Base-by-base conservation (phyloP, 164 flowering plant genomes). In the Magnolia kwangsiensis region DNA sequence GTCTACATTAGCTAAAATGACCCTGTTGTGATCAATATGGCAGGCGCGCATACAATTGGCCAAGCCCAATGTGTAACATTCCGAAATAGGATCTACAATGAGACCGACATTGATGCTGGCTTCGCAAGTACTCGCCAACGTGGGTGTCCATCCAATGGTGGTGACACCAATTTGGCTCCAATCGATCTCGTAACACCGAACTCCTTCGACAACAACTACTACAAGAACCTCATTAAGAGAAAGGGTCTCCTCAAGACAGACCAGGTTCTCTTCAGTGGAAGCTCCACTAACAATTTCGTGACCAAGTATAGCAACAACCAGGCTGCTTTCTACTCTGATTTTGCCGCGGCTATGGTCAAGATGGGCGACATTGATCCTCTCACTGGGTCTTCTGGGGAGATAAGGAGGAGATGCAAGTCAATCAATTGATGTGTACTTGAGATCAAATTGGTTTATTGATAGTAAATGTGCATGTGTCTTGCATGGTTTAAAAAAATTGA, bases 11-110 rank as follows among this genome's bases (percentile, higher is more conserved):
- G 45, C 45, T 27, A 37, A 37, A 37, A 37, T 37, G 45, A 37
- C 45, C 7, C 7, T 37, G 45, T 5, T 37, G 45, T 37, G 45
- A 37, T 37, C 45, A 3, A 3, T 37, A 5, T 37, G 45, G 71
- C 74, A 76, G 87, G 89, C 10, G 69, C 88, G 7, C 91, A 89
- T 63, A 85, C 90, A 3, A 55, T 89, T 18, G 91, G 91, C 49
- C 88, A 84, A 78, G 87, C 88, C 13, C 78, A 73, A 24, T 89
- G 91, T 74, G 51, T 72, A 37, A 61, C 76, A 3, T 87, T 89
- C 78, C 76, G 87, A 1, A 71, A 45, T 7, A 78, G 90, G 27
- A 76, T 87, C 4, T 84, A 86, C 80, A 84, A 88, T 3, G 78
- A 64, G 2, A 81, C 81, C 24, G 76, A 81, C 77, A 86, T 89